These are phyloP conservation scores for Blastocystis sp. DNA, from an alignment of 352 stramenopile genomes.

Conservation along the genomic window DNA sequence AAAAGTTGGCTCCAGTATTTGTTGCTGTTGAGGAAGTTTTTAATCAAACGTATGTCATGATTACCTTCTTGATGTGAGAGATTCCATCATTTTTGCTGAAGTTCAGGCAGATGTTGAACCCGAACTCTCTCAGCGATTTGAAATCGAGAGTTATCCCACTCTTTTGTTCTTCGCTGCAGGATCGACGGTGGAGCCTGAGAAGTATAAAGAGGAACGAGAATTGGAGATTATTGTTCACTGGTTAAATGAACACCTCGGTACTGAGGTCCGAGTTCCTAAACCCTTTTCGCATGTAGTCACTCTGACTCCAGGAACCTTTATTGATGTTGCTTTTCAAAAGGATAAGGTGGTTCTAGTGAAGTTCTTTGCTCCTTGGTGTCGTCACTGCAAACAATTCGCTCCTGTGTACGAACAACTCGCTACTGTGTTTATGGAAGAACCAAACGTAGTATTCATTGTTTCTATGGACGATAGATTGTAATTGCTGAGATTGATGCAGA, in stretches of 20 bases:
- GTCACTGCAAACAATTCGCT: constrained; percentile 72
- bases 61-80: background rate
- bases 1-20: constrained; percentile 39
- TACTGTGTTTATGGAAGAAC: constrained; percentile 34
- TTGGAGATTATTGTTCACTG: background rate
- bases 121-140: background rate
- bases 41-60: background rate
- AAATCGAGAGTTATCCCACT: constrained; percentile 52
- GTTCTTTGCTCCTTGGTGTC: constrained; percentile 69
- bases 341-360: constrained; percentile 64
- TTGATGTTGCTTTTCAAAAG: background rate
- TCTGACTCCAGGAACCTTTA: constrained; percentile 5
- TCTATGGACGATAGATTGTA: constrained; percentile 68
- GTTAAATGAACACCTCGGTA: constrained; percentile 40
- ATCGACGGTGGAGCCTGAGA: background rate
- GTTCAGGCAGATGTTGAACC: constrained; percentile 40
- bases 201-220: background rate
- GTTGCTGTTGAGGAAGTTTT: background rate
- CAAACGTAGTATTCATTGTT: background rate
- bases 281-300: background rate
- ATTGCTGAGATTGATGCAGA: constrained; percentile 83
- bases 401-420: constrained; percentile 71
- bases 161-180: constrained; percentile 48
- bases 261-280: constrained; percentile 9
- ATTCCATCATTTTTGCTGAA: constrained; percentile 21